phyloP scores from a whole-genome alignment of 2,329 filamentous ascomycete genomes.

The Claviceps maximensis region DNA sequence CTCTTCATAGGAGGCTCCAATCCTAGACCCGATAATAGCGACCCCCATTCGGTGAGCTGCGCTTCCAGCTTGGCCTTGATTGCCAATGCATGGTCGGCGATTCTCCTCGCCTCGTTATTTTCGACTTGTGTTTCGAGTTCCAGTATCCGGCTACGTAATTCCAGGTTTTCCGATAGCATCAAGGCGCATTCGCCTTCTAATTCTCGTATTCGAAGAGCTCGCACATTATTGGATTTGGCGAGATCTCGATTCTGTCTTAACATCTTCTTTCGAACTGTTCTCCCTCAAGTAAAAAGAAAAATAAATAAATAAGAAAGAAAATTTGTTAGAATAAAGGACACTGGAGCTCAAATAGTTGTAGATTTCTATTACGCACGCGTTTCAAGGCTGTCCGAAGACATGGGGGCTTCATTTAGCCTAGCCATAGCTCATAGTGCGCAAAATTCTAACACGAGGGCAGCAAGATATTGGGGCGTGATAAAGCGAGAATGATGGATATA shows the following conservation, averaged over 20 bases:
- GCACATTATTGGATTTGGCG: conserved; percentile 63
- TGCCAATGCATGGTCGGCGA: conserved; percentile 52
- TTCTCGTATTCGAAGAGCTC: conserved; percentile 62
- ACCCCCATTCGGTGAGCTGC: conserved; percentile 58
- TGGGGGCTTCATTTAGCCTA: conserved; percentile 62
- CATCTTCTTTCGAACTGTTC: conserved; percentile 63
- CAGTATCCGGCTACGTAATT: conserved; percentile 56
- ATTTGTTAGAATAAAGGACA: neutral
- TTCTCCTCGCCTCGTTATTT: conserved; percentile 42
- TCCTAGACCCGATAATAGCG: conserved; percentile 53
- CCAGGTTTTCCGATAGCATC: conserved; percentile 66
- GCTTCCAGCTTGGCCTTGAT: conserved; percentile 59
- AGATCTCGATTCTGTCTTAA: conserved; percentile 76
- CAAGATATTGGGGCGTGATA: neutral
- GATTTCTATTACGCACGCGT: conserved; percentile 40
- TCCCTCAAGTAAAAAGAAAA: too few species aligned
- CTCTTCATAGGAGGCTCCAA: conserved; percentile 42
- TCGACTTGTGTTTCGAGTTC: conserved; percentile 56
- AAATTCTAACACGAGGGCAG: conserved; percentile 6
- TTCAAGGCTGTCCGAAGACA: conserved; percentile 57
- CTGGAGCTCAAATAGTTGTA: neutral
- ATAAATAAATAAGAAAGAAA: neutral
- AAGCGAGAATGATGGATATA: neutral
- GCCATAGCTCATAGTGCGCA: conserved; percentile 48
- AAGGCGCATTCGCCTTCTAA: conserved; percentile 65